phyloP scores from a whole-genome alignment of 192 early-diverging fungal genomes.

The Geranomyces michiganensis region DNA sequence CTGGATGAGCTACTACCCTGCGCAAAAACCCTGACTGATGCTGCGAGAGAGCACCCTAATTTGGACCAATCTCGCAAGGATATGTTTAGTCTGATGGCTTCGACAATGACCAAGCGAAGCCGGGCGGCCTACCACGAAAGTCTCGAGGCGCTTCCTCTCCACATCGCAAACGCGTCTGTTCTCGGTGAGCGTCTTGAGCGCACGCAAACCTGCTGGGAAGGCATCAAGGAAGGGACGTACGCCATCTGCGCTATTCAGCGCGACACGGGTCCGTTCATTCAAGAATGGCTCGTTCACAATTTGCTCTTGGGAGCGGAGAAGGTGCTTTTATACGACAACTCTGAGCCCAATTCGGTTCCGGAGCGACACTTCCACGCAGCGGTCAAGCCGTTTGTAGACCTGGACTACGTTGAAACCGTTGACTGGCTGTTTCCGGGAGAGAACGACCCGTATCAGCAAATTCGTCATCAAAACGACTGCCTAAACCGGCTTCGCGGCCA shows the following conservation, averaged over 20 bases:
- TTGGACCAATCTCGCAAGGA: constrained; percentile 1
- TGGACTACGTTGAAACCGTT: neutral
- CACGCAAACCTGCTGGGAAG: neutral
- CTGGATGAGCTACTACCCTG: neutral
- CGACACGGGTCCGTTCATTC: constrained; percentile 7
- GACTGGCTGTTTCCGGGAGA: neutral
- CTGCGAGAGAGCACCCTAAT: neutral
- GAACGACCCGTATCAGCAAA: neutral
- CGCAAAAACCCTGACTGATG: neutral
- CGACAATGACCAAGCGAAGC: neutral
- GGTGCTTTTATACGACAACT: constrained; percentile 9
- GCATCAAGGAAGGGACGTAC: neutral
- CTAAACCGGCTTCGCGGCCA: neutral
- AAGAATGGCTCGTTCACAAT: constrained; percentile 13
- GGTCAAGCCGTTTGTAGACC: constrained; percentile 3
- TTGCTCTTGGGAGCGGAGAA: constrained; percentile 8
- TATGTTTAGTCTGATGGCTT: neutral
- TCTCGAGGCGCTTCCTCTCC: neutral
- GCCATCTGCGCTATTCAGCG: constrained; percentile 7
- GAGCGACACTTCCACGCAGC: neutral
- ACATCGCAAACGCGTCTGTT: neutral
- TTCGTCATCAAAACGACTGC: neutral
- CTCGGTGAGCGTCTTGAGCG: neutral
- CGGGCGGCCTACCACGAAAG: neutral
- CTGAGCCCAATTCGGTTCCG: neutral